Base-by-base conservation (phyloP, 345 rosid species). In the Isatis tinctoria region DNA sequence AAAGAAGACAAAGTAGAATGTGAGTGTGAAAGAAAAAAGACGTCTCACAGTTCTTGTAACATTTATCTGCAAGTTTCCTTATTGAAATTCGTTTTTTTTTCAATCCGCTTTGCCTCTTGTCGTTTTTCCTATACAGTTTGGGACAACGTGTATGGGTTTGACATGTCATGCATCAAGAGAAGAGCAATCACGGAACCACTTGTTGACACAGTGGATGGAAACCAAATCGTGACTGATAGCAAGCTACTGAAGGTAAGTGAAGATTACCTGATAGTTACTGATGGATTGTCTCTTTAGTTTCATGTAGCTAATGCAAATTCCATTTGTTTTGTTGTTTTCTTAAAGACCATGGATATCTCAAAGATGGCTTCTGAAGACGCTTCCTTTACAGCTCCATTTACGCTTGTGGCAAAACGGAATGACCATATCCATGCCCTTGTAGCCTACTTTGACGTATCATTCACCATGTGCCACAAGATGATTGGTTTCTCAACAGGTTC, bases 121-220 rank as follows among this genome's bases (percentile, higher is more conserved):
- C 2, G 17, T 51, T 51, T 40, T 32, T 45, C 72, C 3, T 26
- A 17, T 58, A 67, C 82, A 94, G 97, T 91, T 77, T 91, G 97
- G 98, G 84, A 90, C 74, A 73, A 70, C 32, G 97, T 94, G 49
- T 94, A 91, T 71, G 97, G 97, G 65, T 94, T 94, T 67, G 85
- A 94, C 82, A 94, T 91, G 98, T 87, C 88, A 62, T 91, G 98
- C 86, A 90, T 94, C 81, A 94, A 94, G 93, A 91, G 82, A 84
- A 90, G 83, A 84, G 97, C 97, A n/a, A 86, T 94, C 65, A 85
- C 71, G 70, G 98, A 94, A 78, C 98, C 98, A 36, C 95, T 94
- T 44, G 98, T 94, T 43, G 98, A 94, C 69, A 90, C 89, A 0
- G 95, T 91, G 9, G 95, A 90, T 61, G 87, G 86, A 64, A 88